Evolutionary conservation across 352 stramenopile genomes (phyloP).

Genomic region (Phytophthora lateralis): DNA sequence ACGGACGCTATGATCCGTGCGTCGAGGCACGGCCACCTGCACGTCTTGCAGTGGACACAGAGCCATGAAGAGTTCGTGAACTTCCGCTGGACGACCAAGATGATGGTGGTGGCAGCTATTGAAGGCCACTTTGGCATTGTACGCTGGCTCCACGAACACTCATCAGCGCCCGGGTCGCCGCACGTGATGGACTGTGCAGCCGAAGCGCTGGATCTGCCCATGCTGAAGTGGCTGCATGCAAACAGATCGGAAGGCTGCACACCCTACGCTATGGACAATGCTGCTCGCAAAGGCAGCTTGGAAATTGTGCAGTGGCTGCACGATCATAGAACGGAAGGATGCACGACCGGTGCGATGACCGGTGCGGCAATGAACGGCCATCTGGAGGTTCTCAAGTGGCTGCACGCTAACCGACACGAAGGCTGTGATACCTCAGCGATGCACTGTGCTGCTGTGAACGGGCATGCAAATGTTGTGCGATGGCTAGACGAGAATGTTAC

Average conservation of each 20-base stretch:
- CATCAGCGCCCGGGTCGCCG: conserved; percentile 31
- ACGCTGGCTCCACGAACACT: conserved; percentile 37
- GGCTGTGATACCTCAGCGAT: conserved; percentile 36
- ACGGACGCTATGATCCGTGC: conserved; percentile 36
- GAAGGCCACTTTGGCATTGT: conserved; percentile 51
- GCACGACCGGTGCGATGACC: conserved; percentile 38
- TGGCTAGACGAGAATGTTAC: conserved; percentile 30
- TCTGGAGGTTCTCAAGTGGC: conserved; percentile 37
- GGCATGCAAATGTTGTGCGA: conserved; percentile 24
- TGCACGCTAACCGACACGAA: conserved; percentile 35
- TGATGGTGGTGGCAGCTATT: conserved; percentile 45
- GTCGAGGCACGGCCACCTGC: conserved; percentile 30
- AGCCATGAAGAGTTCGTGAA: conserved; percentile 10
- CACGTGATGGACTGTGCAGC: conserved; percentile 47
- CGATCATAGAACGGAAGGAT: conserved; percentile 31
- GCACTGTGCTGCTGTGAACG: conserved; percentile 36
- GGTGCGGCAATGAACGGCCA: conserved; percentile 40
- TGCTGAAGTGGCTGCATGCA: conserved; percentile 43
- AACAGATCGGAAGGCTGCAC: conserved; percentile 47
- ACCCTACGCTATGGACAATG: conserved; percentile 41
- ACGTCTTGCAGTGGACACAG: conserved; percentile 30
- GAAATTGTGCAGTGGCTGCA: conserved; percentile 45
- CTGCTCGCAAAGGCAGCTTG: conserved; percentile 34
- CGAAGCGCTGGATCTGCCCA: conserved; percentile 35
- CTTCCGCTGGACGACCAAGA: conserved; percentile 42